phyloP scores from a whole-genome alignment of 176 grass and related monocot genomes.

The Phoenix dactylifera region DNA sequence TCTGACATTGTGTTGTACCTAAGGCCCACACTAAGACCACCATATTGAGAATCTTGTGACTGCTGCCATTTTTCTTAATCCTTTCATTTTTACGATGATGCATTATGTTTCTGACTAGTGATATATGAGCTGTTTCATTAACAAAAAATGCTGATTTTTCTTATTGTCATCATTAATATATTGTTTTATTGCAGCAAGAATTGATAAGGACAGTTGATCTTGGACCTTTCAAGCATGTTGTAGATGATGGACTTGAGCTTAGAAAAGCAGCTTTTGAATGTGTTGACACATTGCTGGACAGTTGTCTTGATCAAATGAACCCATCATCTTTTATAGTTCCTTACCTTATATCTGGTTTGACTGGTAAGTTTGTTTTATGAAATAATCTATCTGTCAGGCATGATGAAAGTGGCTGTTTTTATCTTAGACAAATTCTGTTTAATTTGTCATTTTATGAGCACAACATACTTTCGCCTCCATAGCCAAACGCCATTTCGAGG shows the following conservation, averaged over 20 bases:
- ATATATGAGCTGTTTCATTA: too few species aligned
- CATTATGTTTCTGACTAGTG: not conserved
- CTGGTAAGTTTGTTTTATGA: constrained; percentile 35
- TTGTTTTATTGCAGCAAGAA: constrained; percentile 53
- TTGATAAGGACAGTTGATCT: constrained; percentile 85
- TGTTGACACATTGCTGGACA: constrained; percentile 78
- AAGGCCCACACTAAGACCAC: too few species aligned
- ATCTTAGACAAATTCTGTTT: not conserved
- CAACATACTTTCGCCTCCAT: too few species aligned
- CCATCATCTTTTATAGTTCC: constrained; percentile 79
- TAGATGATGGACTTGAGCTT: constrained; percentile 83
- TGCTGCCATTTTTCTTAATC: too few species aligned
- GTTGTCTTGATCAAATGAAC: constrained; percentile 93
- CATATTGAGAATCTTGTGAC: too few species aligned
- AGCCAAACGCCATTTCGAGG: too few species aligned
- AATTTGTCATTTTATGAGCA: too few species aligned
- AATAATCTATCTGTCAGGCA: not conserved
- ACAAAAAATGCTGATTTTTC: too few species aligned
- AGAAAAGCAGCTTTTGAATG: constrained; percentile 94
- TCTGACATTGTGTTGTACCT: too few species aligned
- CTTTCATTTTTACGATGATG: too few species aligned
- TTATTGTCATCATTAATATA: not conserved
- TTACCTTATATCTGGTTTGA: constrained; percentile 77
- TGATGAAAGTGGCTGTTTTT: not conserved
- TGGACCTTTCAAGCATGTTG: constrained; percentile 90